Evolutionary conservation across 2,329 filamentous ascomycete species (phyloP), one percentile per base, ranked within the genome.

Genomic region (Ophiocordyceps camponoti-leonardi): DNA sequence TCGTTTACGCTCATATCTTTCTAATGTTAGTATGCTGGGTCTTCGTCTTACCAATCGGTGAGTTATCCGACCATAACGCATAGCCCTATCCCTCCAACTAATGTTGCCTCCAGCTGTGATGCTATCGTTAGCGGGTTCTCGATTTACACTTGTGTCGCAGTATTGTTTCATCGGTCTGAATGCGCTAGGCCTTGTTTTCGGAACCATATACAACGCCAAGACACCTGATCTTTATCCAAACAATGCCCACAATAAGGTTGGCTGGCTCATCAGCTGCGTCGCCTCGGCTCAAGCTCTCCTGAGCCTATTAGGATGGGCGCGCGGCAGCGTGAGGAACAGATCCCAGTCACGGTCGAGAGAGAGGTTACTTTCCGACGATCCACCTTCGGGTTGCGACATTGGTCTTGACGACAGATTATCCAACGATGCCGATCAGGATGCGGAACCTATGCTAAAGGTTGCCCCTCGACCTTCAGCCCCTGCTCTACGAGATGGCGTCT

Each of bases 171-270:
- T 83, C 41, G 63, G 69, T 1, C 58, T 71, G 33, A 86, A 87
- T 57, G 71, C 68, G 3, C 52, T 81, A 2, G 84, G 81, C 18
- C 52, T 88, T 22, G 56, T 85, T 14, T 58, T 83, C 23, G 78
- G 75, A 8, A 71, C 75, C 44, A 66, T 86, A 31, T 94, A 94
- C 67, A 86, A 92, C 59, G 71, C 74, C 47, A 78, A 75, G 50
- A 94, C 86, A 0, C 86, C 87, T 1, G 85, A 94, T 57, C 67
- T 95, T 20, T 95, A 94, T 59, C 79, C 79, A 30, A 81, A 83
- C 58, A 94, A 94, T 58, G 76, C 82, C n/a, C 88, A 95, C 61
- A 80, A 87, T 66, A 87, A 84, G 60, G 72, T 90, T 41, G 87
- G 87, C 46, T 96, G 90, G 90, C 69, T 85, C 40, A 72, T 82